Conservation (phyloP, 176 grass and related monocot genomes). For the Rhipidocladum racemiflorum region DNA sequence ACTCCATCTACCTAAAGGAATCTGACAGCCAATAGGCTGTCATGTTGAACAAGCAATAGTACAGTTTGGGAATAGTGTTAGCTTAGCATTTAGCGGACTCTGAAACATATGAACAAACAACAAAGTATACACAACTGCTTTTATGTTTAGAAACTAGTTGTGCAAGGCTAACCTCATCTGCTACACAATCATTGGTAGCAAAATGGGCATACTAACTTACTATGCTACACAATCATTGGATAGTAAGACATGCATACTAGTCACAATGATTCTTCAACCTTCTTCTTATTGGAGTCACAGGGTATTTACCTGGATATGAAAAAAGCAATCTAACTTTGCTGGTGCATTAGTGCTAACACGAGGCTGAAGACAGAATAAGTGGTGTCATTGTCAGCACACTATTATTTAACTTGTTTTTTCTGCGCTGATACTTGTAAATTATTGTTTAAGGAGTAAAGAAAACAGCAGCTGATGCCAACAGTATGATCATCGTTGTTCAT, state of each 20-base stretch:
- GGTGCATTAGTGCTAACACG: constrained; percentile 2
- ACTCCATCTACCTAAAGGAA: background rate
- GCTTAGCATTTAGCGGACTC: constrained; percentile 10
- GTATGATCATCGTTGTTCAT: background rate
- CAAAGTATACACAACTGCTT: background rate
- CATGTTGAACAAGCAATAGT: background rate
- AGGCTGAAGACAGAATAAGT: background rate
- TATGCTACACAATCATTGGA: background rate
- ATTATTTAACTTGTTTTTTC: constrained; percentile 15
- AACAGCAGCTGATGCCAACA: background rate
- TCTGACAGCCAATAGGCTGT: background rate
- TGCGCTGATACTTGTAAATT: background rate
- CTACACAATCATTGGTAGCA: background rate
- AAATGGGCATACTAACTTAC: background rate
- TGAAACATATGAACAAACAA: constrained; percentile 11
- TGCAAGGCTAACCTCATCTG: constrained; percentile 4
- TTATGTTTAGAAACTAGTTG: background rate
- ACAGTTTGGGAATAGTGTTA: background rate
- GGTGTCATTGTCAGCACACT: background rate
- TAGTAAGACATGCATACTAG: background rate
- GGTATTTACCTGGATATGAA: background rate
- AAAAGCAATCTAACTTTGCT: background rate
- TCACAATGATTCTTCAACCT: background rate
- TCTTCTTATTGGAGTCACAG: constrained; percentile 6
- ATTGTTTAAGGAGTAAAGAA: constrained; percentile 7